phyloP scores from a whole-genome alignment of 306 rosid genomes.

The Begonia masoniana region DNA sequence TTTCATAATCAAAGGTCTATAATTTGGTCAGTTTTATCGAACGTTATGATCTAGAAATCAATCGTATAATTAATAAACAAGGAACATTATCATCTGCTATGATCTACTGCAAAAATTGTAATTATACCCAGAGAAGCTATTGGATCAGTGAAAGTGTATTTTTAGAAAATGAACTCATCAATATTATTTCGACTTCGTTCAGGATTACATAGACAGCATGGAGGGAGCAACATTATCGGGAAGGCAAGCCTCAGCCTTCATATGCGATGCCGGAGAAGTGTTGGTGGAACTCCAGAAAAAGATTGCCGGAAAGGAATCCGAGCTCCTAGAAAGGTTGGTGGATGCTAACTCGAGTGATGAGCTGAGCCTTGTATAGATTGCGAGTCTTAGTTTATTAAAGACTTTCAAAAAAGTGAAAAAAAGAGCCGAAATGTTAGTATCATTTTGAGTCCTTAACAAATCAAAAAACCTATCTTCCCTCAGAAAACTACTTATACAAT shows the following conservation, averaged over 20 bases:
- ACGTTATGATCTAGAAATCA: too few species aligned
- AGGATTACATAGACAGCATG: constrained; percentile 99
- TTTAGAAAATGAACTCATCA: too few species aligned
- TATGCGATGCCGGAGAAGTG: constrained; percentile 77
- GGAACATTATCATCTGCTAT: too few species aligned
- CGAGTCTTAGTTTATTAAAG: neutral
- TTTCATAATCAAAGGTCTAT: too few species aligned
- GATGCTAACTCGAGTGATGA: constrained; percentile 44
- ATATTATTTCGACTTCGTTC: constrained; percentile 7
- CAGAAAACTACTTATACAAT: neutral
- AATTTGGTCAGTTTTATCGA: too few species aligned
- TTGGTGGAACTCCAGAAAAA: constrained; percentile 58
- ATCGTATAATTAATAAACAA: neutral
- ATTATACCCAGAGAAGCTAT: too few species aligned
- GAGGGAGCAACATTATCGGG: constrained; percentile 99
- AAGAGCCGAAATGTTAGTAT: too few species aligned
- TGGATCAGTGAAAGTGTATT: too few species aligned
- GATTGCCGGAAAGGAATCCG: constrained; percentile 27
- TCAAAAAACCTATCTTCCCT: neutral
- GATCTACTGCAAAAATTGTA: too few species aligned
- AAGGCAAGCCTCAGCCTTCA: constrained; percentile 76
- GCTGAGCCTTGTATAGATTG: constrained; percentile 51
- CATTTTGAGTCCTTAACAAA: too few species aligned
- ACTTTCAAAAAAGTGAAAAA: neutral
- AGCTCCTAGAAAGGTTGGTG: neutral